Evolutionary conservation across 805 yeast species (phyloP), one percentile per base, ranked within the genome.

Genomic region (Tetrapisispora nanseiensis): DNA sequence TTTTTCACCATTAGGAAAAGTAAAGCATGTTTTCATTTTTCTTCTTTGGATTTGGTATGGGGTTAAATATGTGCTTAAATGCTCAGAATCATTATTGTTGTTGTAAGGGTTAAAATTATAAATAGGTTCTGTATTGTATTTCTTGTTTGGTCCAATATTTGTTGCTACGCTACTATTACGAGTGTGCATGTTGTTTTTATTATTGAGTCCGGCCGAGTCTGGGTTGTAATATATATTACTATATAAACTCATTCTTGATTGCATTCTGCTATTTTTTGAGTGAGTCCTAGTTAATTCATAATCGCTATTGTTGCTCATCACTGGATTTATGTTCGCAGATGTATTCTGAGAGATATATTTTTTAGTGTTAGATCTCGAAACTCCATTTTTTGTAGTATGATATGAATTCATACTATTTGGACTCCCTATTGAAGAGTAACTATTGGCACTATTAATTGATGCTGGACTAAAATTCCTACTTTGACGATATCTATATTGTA

Each of bases 1-100:
- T 28, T 41, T 48, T 38, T 61, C 65, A 21, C 65, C 65, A 43
- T 61, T 61, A 2, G 61, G 57, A 32, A 61, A 61, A 37, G 50
- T 51, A 30, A 59, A 61, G 15, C 57, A 43, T 9, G 22, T 46
- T 40, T 47, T 50, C 65, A 59, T 59, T 38, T 52, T 57, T 24
- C 41, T 48, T 40, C 57, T 53, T 44, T 59, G 64, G 33, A 51
- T 34, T 40, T 61, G 63, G 40, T 52, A 55, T n/a, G 61, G 58
- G 4, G 63, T 54, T 31, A 61, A 29, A 18, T 24, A 26, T 4
- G 15, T 10, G 12, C 16, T 35, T 18, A 35, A 18, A 16, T 35
- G n/a, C 12, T 16, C 30, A 24, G 4, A 6, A 26, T 35, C 23
- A 35, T 26, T 27, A 21, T 27, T 36, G 24, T 31, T 40, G 23